phyloP scores from a whole-genome alignment of 352 stramenopile species.

The Globisporangium spiculum region DNA sequence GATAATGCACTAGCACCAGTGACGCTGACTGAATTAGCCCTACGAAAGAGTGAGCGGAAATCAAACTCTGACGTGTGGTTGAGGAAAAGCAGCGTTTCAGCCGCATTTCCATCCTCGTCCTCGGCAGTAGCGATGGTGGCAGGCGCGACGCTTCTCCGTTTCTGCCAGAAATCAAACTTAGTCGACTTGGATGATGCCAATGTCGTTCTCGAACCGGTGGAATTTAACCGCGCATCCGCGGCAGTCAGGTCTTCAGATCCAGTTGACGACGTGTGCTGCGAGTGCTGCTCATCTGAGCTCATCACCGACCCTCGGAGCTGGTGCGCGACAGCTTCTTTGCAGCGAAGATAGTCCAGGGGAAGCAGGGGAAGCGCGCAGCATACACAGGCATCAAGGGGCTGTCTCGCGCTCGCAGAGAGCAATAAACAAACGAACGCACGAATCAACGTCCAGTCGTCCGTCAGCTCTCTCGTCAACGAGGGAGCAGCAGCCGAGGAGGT shows the following conservation, averaged over 20 bases:
- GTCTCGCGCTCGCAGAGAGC: background rate
- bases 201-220: constrained; percentile 14
- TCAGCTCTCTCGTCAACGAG: background rate
- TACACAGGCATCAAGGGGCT: background rate
- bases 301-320: background rate
- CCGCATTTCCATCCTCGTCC: constrained; percentile 13
- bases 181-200: background rate
- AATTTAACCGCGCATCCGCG: constrained; percentile 11
- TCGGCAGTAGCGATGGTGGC: background rate
- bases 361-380: background rate
- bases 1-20: background rate
- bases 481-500: background rate
- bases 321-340: background rate
- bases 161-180: constrained; percentile 20
- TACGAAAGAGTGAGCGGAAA: constrained; percentile 28
- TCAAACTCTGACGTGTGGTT: constrained; percentile 30
- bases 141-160: constrained; percentile 19
- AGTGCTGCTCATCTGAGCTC: constrained; percentile 3
- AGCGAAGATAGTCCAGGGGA: background rate
- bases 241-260: background rate
- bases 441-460: background rate
- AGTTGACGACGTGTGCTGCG: constrained; percentile 5
- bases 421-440: background rate
- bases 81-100: constrained; percentile 27
- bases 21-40: constrained; percentile 12